A percentile compares a stretch with the other conserved stretches of the same genome.
Evolutionary conservation across 1,139 yeast species (phyloP).

Genomic region (Geotrichum europaeum): DNA sequence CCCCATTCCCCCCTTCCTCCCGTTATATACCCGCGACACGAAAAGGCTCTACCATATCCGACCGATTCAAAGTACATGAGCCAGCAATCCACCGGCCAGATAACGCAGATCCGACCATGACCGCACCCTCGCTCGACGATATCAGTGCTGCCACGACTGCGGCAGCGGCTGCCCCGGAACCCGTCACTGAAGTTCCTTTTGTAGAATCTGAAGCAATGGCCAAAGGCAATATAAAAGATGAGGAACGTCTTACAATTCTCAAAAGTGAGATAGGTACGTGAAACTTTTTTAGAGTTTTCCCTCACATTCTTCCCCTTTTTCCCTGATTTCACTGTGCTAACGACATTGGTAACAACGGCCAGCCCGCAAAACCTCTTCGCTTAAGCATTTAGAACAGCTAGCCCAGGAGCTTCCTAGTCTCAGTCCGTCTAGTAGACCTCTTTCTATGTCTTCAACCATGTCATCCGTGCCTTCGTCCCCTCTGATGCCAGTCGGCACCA

Average conservation of each 20-base stretch:
- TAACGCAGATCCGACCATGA: background rate
- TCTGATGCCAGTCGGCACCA: background rate
- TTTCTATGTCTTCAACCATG: conserved; percentile 13
- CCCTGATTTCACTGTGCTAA: background rate
- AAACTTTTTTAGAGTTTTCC: conserved; percentile 13
- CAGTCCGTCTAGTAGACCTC: conserved; percentile 12
- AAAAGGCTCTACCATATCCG: background rate
- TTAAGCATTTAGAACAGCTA: conserved; percentile 16
- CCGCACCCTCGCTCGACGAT: background rate
- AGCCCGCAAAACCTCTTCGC: conserved; percentile 18
- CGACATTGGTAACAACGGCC: background rate
- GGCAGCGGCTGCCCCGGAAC: background rate
- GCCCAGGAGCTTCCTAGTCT: conserved; percentile 18
- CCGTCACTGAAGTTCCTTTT: background rate
- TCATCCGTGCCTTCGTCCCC: conserved; percentile 15
- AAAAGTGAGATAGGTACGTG: conserved; percentile 17
- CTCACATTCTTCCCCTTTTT: background rate
- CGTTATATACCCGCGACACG: background rate
- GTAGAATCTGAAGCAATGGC: background rate
- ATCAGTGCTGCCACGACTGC: background rate
- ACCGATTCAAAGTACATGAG: background rate
- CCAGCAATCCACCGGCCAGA: background rate
- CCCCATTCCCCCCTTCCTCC: no score
- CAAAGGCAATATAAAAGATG: background rate
- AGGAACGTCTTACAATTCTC: conserved; percentile 11